Conservation (phyloP, 2,329 filamentous ascomycete species). For the Aspergillus sp. region DNA sequence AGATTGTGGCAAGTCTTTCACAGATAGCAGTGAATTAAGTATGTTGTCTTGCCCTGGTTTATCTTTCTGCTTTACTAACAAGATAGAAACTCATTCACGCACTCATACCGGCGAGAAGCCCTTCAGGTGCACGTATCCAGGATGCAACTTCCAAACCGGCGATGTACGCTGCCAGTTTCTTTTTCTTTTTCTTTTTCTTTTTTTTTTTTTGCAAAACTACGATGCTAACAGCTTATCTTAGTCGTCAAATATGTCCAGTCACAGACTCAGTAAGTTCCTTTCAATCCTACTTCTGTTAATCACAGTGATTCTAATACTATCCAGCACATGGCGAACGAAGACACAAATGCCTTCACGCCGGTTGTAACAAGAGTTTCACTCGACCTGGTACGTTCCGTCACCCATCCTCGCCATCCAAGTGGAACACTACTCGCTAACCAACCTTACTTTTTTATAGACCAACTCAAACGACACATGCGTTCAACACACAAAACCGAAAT, state of each 20-base stretch:
- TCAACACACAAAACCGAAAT: constrained; percentile 36
- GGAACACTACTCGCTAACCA: not conserved
- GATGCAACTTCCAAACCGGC: constrained; percentile 45
- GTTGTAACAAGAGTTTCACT: constrained; percentile 46
- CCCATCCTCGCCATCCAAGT: not conserved
- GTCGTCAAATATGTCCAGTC: constrained; percentile 49
- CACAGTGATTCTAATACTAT: constrained; percentile 9
- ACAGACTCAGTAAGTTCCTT: constrained; percentile 40
- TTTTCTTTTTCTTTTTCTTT: too few species aligned
- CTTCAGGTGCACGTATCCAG: constrained; percentile 44
- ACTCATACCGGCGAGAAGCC: constrained; percentile 46
- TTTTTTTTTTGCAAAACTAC: constrained; percentile 13
- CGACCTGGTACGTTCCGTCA: constrained; percentile 37
- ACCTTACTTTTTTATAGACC: constrained; percentile 28
- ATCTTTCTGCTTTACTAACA: constrained; percentile 18
- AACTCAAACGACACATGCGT: constrained; percentile 42
- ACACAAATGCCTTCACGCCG: constrained; percentile 41
- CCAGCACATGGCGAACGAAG: constrained; percentile 42
- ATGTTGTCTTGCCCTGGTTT: constrained; percentile 15
- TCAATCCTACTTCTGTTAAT: not conserved
- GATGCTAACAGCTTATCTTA: constrained; percentile 29
- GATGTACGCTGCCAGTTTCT: constrained; percentile 34
- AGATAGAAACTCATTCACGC: constrained; percentile 43
- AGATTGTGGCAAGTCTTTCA: constrained; percentile 44
- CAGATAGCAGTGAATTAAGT: constrained; percentile 47